Conservation (phyloP, 306 rosid species). For the Spatholobus suberectus region DNA sequence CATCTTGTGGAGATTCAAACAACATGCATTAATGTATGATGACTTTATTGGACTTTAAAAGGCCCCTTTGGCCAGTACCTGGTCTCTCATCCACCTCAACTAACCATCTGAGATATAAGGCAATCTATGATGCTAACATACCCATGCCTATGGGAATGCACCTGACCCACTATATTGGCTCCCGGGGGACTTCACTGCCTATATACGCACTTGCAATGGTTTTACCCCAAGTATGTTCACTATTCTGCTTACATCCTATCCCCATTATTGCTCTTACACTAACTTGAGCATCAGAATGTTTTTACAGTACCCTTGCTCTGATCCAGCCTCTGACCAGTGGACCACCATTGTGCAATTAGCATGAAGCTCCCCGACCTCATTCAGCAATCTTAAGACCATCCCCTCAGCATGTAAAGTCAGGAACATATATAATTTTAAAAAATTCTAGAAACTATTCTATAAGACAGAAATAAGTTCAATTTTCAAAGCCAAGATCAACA, state of each 20-base stretch:
- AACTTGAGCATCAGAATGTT: neutral
- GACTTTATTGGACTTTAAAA: neutral
- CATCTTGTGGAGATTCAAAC: neutral
- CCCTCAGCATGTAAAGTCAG: neutral
- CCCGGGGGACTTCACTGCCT: neutral
- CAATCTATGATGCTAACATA: neutral
- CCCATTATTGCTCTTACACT: neutral
- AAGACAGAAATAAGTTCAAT: neutral
- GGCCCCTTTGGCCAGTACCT: neutral
- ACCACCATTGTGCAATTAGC: neutral
- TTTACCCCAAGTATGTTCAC: neutral
- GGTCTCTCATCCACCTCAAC: neutral
- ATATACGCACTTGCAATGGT: neutral
- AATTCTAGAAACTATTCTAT: neutral
- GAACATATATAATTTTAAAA: neutral
- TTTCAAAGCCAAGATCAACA: neutral
- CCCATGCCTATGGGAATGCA: neutral
- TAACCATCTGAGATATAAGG: neutral
- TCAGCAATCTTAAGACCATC: neutral
- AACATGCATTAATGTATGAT: neutral
- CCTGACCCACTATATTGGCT: neutral
- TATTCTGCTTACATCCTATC: neutral
- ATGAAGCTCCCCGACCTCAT: neutral
- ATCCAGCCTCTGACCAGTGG: neutral
- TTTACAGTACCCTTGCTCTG: neutral